These are phyloP conservation scores for Mortierella sp. DNA, from an alignment of 371 early-diverging fungal species.

Conservation along the genomic window DNA sequence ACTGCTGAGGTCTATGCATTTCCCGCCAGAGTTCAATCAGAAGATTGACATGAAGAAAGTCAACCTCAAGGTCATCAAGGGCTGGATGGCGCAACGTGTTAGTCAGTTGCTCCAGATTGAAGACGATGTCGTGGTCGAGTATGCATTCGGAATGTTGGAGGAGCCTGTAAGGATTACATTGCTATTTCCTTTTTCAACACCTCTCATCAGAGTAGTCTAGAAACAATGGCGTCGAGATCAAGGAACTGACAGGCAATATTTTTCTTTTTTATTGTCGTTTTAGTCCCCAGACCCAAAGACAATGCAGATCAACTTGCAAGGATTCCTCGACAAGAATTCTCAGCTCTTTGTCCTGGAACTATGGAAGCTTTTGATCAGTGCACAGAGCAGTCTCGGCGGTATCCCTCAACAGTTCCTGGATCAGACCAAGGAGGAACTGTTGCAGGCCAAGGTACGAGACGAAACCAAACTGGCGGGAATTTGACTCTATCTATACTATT, in stretches of 20 bases:
- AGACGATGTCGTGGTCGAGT: constrained; percentile 93
- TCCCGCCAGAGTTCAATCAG: constrained; percentile 83
- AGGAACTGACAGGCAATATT: too few relatives aligned
- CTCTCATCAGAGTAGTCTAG: too few relatives aligned
- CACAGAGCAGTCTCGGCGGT: constrained; percentile 85
- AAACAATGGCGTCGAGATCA: too few relatives aligned
- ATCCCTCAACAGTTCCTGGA: constrained; percentile 90
- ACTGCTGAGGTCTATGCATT: constrained; percentile 81
- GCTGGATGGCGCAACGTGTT: constrained; percentile 88
- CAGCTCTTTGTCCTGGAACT: constrained; percentile 85
- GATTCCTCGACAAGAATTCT: constrained; percentile 90
- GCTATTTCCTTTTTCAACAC: not conserved
- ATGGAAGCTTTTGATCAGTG: constrained; percentile 91
- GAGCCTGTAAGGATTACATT: constrained; percentile 63
- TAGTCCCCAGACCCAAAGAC: constrained; percentile 85
- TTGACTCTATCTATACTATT: not conserved
- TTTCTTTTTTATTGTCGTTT: not conserved
- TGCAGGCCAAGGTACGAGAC: constrained; percentile 57
- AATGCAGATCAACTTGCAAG: constrained; percentile 96
- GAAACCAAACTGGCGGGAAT: not conserved
- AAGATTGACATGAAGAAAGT: constrained; percentile 95
- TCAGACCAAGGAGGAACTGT: constrained; percentile 84
- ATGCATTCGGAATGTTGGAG: constrained; percentile 85
- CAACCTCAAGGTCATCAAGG: constrained; percentile 79
- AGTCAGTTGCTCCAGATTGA: constrained; percentile 88